phyloP scores from a whole-genome alignment of 257 asterid species.

The Solanum medicagineum region DNA sequence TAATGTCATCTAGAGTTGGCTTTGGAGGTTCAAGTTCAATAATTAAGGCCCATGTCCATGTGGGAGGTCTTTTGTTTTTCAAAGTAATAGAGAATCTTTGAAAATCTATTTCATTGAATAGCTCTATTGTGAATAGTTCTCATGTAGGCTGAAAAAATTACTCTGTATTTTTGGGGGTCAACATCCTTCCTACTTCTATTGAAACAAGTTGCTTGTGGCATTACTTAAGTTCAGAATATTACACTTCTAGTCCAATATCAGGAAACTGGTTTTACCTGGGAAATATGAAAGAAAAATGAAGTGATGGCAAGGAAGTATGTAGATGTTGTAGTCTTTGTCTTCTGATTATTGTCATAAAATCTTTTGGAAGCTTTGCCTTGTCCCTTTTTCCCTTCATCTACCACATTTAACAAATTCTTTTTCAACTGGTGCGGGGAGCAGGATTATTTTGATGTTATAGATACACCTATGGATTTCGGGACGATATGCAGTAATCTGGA shows the following conservation, averaged over 20 bases:
- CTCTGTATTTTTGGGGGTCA: not conserved
- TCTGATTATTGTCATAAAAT: not conserved
- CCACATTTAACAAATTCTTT: not conserved
- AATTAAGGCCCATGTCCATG: not conserved
- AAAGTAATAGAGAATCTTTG: not conserved
- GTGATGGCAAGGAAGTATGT: not conserved
- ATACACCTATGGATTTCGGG: constrained; percentile 98
- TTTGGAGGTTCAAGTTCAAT: not conserved
- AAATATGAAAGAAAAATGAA: not conserved
- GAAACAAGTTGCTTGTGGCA: not conserved
- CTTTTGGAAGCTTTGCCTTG: not conserved
- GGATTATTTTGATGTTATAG: constrained; percentile 93
- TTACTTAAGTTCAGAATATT: not conserved
- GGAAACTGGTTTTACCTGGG: not conserved
- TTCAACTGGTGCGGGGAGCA: constrained; percentile 23
- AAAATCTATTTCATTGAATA: not conserved
- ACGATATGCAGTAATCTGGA: constrained; percentile 92
- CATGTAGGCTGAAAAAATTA: not conserved
- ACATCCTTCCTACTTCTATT: not conserved
- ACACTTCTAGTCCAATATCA: not conserved
- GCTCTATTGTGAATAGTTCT: not conserved
- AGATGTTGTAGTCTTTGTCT: not conserved
- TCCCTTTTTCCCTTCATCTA: not conserved
- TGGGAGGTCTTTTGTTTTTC: not conserved
- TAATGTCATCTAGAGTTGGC: not conserved